phyloP scores from a whole-genome alignment of 2,329 filamentous ascomycete species.

The Aspergillus texensis region DNA sequence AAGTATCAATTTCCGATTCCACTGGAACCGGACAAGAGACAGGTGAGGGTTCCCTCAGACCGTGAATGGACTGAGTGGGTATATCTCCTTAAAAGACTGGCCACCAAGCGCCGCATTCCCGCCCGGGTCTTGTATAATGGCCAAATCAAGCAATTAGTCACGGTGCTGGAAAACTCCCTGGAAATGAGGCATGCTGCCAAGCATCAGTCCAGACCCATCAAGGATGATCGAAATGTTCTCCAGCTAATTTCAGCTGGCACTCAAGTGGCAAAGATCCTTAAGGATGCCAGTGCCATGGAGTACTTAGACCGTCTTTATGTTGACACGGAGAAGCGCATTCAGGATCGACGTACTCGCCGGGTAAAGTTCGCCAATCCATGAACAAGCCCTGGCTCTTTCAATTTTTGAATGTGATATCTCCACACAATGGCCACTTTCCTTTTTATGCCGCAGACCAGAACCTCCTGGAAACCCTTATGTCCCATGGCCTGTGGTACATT shows the following conservation, averaged over 20 bases:
- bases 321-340: constrained; percentile 77
- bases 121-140: constrained; percentile 83
- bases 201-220: constrained; percentile 78
- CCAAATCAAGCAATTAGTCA: constrained; percentile 89
- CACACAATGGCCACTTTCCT: constrained; percentile 12
- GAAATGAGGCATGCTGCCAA: constrained; percentile 86
- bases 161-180: constrained; percentile 82
- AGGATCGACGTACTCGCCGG: constrained; percentile 58
- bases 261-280: constrained; percentile 84
- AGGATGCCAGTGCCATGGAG: constrained; percentile 81
- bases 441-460: not conserved
- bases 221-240: constrained; percentile 85
- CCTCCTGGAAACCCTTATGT: constrained; percentile 8
- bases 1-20: constrained; percentile 91
- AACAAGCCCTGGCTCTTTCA: constrained; percentile 14
- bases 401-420: constrained; percentile 14
- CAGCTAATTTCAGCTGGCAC: constrained; percentile 85
- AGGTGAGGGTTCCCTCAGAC: constrained; percentile 72
- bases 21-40: constrained; percentile 78
- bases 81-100: constrained; percentile 80
- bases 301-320: constrained; percentile 80
- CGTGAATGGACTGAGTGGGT: constrained; percentile 93
- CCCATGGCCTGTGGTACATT: not conserved
- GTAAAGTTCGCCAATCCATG: constrained; percentile 39
- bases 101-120: constrained; percentile 83